These are phyloP conservation scores for Kuraishia cidri DNA, from an alignment of 805 yeast genomes.

Conservation along the genomic window DNA sequence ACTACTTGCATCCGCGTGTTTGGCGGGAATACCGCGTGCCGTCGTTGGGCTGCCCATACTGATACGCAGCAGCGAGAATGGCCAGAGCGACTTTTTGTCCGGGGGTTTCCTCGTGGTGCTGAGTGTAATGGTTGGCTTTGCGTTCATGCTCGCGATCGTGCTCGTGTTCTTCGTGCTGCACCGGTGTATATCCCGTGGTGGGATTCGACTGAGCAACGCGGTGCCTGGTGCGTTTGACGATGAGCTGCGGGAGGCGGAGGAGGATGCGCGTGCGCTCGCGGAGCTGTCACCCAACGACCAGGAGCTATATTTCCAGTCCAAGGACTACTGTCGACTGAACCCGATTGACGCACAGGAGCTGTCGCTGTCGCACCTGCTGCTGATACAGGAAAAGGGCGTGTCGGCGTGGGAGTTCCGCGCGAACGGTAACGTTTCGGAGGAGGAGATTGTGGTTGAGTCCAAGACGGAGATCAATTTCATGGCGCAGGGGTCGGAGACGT, in stretches of 20 bases:
- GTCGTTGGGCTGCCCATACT: too few species aligned
- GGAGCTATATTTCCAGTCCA: constrained; percentile 59
- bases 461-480: constrained; percentile 52
- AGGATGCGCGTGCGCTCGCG: constrained; percentile 45
- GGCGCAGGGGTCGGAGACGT: constrained; percentile 33
- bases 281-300: constrained; percentile 63
- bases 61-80: too few species aligned
- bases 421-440: constrained; percentile 42
- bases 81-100: not conserved
- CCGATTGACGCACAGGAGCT: constrained; percentile 24
- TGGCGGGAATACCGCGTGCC: too few species aligned
- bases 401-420: constrained; percentile 83
- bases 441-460: constrained; percentile 52
- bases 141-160: constrained; percentile 8
- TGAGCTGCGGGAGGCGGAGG: constrained; percentile 46
- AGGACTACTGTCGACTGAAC: constrained; percentile 34
- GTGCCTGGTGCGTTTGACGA: constrained; percentile 58
- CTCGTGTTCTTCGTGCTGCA: constrained; percentile 8
- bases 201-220: constrained; percentile 18
- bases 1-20: too few species aligned
- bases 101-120: constrained; percentile 8
- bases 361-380: constrained; percentile 46
- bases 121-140: constrained; percentile 14
- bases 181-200: constrained; percentile 5
- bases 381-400: constrained; percentile 82